Conservation (phyloP, 805 yeast genomes). For the Sugiyamaella mastotermitis region DNA sequence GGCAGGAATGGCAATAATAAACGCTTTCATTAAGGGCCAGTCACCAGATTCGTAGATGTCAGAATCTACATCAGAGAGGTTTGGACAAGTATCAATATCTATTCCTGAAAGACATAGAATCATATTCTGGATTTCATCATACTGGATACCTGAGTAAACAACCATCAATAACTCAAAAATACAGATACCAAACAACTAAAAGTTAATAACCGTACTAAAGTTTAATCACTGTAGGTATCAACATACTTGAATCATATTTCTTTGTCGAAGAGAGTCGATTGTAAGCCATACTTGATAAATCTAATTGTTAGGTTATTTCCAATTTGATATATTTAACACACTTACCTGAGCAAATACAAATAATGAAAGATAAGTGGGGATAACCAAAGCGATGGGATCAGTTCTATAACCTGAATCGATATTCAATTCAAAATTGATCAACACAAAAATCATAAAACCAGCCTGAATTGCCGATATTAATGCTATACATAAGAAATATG, state of each 20-base stretch:
- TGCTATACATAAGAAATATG: no score
- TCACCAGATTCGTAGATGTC: conserved; percentile 10
- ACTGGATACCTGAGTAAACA: conserved; percentile 43
- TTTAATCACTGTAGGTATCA: no score
- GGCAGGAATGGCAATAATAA: conserved; percentile 39
- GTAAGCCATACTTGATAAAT: conserved; percentile 38
- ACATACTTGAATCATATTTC: conserved; percentile 34
- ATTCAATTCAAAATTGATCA: conserved; percentile 26
- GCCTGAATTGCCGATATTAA: no score
- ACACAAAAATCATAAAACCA: conserved; percentile 28
- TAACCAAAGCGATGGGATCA: conserved; percentile 24
- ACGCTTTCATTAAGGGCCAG: conserved; percentile 27
- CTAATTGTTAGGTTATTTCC: conserved; percentile 7
- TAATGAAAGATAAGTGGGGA: conserved; percentile 40
- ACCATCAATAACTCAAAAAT: conserved; percentile 39
- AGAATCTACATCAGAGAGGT: no score
- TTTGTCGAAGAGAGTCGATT: conserved; percentile 33
- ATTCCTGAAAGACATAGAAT: conserved; percentile 20
- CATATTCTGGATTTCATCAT: conserved; percentile 33
- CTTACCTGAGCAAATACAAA: conserved; percentile 40
- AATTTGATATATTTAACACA: not conserved
- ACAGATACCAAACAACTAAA: conserved; percentile 35
- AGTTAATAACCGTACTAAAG: no score
- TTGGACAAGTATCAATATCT: no score
- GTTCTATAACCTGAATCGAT: conserved; percentile 13